These are phyloP conservation scores for Immersiella caudata DNA, from an alignment of 495 filamentous ascomycete genomes.

Conservation along the genomic window DNA sequence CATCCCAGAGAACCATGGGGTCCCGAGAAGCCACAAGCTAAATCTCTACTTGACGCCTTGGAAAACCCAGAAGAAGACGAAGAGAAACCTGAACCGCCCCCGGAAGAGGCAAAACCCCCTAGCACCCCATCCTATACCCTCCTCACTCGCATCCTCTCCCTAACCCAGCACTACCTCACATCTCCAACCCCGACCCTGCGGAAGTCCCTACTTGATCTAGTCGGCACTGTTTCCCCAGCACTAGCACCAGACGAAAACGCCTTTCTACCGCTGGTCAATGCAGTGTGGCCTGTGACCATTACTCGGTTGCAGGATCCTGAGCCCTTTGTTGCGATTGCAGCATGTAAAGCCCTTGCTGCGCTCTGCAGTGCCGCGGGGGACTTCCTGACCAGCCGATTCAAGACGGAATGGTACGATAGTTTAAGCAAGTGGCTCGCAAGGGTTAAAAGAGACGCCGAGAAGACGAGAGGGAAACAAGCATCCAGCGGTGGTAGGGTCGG, in stretches of 20 bases:
- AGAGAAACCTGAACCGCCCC: conserved; percentile 34
- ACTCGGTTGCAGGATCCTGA: conserved; percentile 74
- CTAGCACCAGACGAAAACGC: conserved; percentile 74
- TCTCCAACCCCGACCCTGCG: conserved; percentile 78
- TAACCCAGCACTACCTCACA: conserved; percentile 83
- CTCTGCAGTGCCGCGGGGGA: conserved; percentile 72
- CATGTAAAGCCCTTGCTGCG: conserved; percentile 63
- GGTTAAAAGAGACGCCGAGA: conserved; percentile 36
- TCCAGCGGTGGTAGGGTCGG: conserved; percentile 29
- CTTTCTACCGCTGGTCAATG: conserved; percentile 87
- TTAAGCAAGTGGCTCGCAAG: conserved; percentile 48
- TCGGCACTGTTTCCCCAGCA: conserved; percentile 66
- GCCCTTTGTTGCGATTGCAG: conserved; percentile 69
- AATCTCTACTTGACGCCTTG: conserved; percentile 44
- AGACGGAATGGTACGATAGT: conserved; percentile 65
- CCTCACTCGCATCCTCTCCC: conserved; percentile 66
- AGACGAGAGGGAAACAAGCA: conserved; percentile 42
- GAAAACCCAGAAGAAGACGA: conserved; percentile 27
- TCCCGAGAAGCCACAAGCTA: conserved; percentile 49
- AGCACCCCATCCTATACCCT: conserved; percentile 63
- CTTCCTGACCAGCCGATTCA: conserved; percentile 74
- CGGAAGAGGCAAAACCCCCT: conserved; percentile 47
- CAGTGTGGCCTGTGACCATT: conserved; percentile 80
- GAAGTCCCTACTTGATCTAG: conserved; percentile 71
- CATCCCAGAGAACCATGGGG: conserved; percentile 38